Evolutionary conservation across 257 asterid genomes (phyloP), one percentile per base, ranked within the genome.

Genomic region (Gentiana dahurica): DNA sequence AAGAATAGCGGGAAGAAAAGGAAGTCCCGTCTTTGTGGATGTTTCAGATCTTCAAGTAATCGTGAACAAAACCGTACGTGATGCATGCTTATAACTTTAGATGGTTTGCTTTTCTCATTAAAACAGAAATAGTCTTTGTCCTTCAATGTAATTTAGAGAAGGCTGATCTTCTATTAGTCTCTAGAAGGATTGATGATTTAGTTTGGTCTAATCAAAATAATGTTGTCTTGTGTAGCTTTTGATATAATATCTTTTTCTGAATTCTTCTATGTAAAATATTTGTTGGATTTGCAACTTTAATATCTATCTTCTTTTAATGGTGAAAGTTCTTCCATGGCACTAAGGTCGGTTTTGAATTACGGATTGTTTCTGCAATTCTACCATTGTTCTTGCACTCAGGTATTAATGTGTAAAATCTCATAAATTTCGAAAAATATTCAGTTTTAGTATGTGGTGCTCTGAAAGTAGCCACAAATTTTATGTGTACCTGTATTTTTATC

Each of bases 21-120:
- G 89, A 85, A 85, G 72, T 58, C 70, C 8, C 85, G 68, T 0
- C 64, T 59, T 45, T 85, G 89, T 54, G 97, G 86, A 34, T 91
- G 96, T 68, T 81, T 91, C 56, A 75, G 68, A 45, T 90, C 85
- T 36, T 61, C 91, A 13, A 50, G 67, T 32, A 75, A 80, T 54
- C 65, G 77, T 41, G 80, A 67, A 36, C 75, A 69, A 9, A 53
- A 63, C 53, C 59, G 68, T 57, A 58, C 57, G 57, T 68, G 60
- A 70, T 73, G 60, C 53, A 24, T 24, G 24, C 24, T 54, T n/a
- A 2, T 60, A 53, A 36, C 67, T 62, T 63, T 47, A 34, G 54
- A 59, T 53, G 65, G 32, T 32, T 63, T 55, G 49, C 57, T 39
- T 53, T 46, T 47, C 51, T 37, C 35, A 51, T 35, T 9, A 63